Percentiles rank a stretch among this genome's conserved stretches.
These are phyloP conservation scores for Deakozyma indianensis DNA, from an alignment of 805 yeast genomes.

Conservation along the genomic window DNA sequence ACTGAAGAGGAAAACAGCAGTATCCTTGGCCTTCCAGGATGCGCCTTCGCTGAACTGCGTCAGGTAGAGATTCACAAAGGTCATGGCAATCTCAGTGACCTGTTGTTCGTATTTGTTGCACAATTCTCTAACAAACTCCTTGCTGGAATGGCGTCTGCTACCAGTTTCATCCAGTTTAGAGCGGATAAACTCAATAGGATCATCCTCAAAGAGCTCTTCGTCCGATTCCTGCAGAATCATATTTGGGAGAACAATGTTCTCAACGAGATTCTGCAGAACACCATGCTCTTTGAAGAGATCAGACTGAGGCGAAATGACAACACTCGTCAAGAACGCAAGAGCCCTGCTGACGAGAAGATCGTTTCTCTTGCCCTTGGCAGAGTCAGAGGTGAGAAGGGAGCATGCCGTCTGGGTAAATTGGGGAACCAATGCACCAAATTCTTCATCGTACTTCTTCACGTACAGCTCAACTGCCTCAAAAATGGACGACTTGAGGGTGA, in stretches of 20 bases:
- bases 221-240: slow-evolving; percentile 75
- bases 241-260: slow-evolving; percentile 79
- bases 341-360: slow-evolving; percentile 77
- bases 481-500: slow-evolving; percentile 64
- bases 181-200: slow-evolving; percentile 84
- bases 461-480: slow-evolving; percentile 78
- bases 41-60: slow-evolving; percentile 28
- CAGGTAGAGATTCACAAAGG: slow-evolving; percentile 56
- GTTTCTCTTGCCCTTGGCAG: slow-evolving; percentile 52
- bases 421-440: slow-evolving; percentile 63
- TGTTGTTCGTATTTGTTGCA: slow-evolving; percentile 62
- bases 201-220: slow-evolving; percentile 90
- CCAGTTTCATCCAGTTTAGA: slow-evolving; percentile 90
- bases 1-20: slow-evolving; percentile 73
- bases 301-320: slow-evolving; percentile 58
- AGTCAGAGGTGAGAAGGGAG: slow-evolving; percentile 52
- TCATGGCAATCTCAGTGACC: slow-evolving; percentile 62
- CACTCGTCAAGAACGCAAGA: slow-evolving; percentile 67
- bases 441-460: slow-evolving; percentile 84
- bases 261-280: slow-evolving; percentile 60
- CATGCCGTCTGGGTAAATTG: slow-evolving; percentile 73
- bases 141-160: slow-evolving; percentile 83
- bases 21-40: slow-evolving; percentile 78
- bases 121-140: slow-evolving; percentile 78
- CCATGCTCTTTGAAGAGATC: slow-evolving; percentile 44